Evolutionary conservation across 2,329 filamentous ascomycete species (phyloP), one percentile per base, ranked within the genome.

Genomic region (Alternaria sp.): DNA sequence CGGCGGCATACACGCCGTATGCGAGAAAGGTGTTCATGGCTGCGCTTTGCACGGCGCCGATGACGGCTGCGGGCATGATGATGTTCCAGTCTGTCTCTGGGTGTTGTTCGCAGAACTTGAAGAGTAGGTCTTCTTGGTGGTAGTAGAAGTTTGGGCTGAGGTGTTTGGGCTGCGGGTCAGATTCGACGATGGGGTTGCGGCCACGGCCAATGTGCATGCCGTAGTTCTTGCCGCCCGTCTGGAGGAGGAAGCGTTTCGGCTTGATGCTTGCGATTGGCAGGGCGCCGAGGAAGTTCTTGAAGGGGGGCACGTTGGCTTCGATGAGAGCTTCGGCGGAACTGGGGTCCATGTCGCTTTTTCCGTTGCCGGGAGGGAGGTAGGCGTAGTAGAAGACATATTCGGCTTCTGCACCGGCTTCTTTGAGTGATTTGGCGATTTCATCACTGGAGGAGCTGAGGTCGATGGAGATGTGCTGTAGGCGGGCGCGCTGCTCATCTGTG

Each of bases 381-480:
- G 65, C 65, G 26, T 65, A 69, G 56, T 59, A 69, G 49, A 69
- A 69, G 17, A 69, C 40, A 36, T 63, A 65, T 11, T 65, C 59
- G 12, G 57, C 62, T 7, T 40, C 6, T 0, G 59, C 54, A 2
- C 46, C 21, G 2, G 52, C 47, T 5, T 62, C 52, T 15, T 57
- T 57, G 5, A 69, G 30, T 2, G 50, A 13, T 12, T 56, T 45
- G 5, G 67, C 67, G 21, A 69, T 64, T 2, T 65, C 15, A 10
- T 55, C 36, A n/a, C 52, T 28, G 15, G 59, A 50, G 11, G 47
- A 51, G 15, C 32, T 58, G 23, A 69, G 44, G 45, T 69, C 62
- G 17, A 67, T 46, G 12, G 65, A 58, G 6, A 69, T 15, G 36
- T 69, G 62, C 17, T 69, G 57, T 11, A 69, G 54, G 15, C 64